Evolutionary conservation across 306 rosid genomes (phyloP).

Genomic region (Prunus mira): DNA sequence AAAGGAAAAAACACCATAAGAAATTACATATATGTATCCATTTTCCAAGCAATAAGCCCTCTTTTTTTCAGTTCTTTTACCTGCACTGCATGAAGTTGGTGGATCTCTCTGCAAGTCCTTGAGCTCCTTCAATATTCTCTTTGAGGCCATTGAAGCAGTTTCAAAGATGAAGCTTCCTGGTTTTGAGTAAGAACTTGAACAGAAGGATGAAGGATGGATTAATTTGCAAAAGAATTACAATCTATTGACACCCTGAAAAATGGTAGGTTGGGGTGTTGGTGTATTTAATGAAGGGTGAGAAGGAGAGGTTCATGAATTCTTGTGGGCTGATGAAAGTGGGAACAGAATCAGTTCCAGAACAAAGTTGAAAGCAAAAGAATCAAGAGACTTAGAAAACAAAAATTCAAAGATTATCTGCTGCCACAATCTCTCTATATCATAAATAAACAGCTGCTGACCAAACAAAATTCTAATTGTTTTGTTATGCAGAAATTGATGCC

Average conservation of each 20-base stretch:
- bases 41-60: not conserved
- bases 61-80: slow-evolving; percentile 30
- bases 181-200: not conserved
- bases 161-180: not conserved
- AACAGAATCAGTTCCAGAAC: slow-evolving; percentile 58
- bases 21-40: not conserved
- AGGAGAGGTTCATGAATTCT: slow-evolving; percentile 35
- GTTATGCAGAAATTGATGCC: slow-evolving; percentile 2
- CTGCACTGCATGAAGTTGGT: slow-evolving; percentile 99
- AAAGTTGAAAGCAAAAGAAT: slow-evolving; percentile 37
- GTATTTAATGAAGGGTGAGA: slow-evolving; percentile 32
- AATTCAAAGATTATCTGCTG: slow-evolving; percentile 18
- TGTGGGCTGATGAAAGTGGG: slow-evolving; percentile 58
- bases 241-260: slow-evolving; percentile 22
- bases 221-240: slow-evolving; percentile 6
- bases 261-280: slow-evolving; percentile 15
- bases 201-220: not conserved
- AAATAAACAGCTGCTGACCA: no score
- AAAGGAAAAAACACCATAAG: not conserved
- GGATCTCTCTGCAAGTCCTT: slow-evolving; percentile 96
- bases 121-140: slow-evolving; percentile 89
- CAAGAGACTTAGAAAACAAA: slow-evolving; percentile 12
- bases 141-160: slow-evolving; percentile 63
- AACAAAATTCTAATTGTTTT: not conserved
- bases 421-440: not conserved